Evolutionary conservation across 2,329 filamentous ascomycete genomes (phyloP).

Genomic region (Ophidiomyces ophidiicola): DNA sequence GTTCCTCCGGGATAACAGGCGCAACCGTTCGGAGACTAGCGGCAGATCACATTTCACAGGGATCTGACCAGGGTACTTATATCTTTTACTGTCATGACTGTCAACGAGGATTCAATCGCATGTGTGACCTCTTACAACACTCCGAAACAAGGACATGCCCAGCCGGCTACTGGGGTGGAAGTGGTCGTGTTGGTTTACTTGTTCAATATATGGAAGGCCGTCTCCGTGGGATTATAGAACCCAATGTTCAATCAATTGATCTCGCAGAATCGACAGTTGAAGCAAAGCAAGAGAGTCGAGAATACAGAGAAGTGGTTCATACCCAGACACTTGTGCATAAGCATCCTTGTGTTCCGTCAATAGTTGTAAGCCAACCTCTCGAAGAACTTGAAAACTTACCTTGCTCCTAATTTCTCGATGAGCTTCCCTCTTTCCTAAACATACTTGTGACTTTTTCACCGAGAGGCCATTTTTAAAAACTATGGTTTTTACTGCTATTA

Average conservation of each 20-base stretch:
- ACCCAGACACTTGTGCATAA: background rate
- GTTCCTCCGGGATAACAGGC: slow-evolving; percentile 12
- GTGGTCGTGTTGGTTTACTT: slow-evolving; percentile 11
- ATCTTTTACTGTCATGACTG: slow-evolving; percentile 16
- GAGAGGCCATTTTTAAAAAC: too few species aligned
- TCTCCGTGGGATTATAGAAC: background rate
- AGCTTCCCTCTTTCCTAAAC: background rate
- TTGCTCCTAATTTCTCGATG: background rate
- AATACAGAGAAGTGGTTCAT: background rate
- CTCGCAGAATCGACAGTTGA: background rate
- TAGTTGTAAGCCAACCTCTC: slow-evolving; percentile 1
- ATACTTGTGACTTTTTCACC: too few species aligned
- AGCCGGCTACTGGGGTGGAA: slow-evolving; percentile 15
- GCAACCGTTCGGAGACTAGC: slow-evolving; percentile 14
- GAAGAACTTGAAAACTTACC: background rate
- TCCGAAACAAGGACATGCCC: slow-evolving; percentile 15
- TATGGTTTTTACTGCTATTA: too few species aligned
- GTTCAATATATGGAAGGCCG: slow-evolving; percentile 13
- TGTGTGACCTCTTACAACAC: slow-evolving; percentile 19
- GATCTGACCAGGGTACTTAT: slow-evolving; percentile 1
- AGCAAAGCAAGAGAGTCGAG: background rate
- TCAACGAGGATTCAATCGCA: slow-evolving; percentile 11
- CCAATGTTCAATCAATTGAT: background rate
- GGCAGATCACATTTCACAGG: background rate
- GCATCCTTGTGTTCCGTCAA: background rate